These are phyloP conservation scores for Fraxinus ornus DNA, from an alignment of 305 asterid species.

Conservation along the genomic window DNA sequence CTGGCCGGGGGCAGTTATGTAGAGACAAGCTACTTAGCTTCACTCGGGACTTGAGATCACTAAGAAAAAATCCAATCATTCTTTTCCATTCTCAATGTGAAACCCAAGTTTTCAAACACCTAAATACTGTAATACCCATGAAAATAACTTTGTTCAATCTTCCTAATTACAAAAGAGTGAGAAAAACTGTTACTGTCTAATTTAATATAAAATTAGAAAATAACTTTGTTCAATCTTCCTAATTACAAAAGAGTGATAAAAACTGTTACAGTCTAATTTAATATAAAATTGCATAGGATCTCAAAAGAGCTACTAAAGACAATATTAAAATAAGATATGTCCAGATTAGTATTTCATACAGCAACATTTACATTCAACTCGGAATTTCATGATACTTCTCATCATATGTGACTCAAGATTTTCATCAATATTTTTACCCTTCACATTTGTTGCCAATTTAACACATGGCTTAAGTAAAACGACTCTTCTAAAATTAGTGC, in stretches of 20 bases:
- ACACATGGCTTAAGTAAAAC: neutral
- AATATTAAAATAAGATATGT: neutral
- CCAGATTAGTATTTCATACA: neutral
- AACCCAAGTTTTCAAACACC: neutral
- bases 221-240: neutral
- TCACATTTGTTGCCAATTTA: neutral
- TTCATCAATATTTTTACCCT: constrained; percentile 1
- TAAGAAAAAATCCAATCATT: neutral
- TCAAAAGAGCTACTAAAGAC: constrained; percentile 4
- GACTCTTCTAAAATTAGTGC: neutral
- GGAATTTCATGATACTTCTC: constrained; percentile 9
- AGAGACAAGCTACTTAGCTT: neutral
- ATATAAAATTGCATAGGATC: neutral
- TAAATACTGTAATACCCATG: neutral
- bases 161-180: neutral
- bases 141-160: neutral
- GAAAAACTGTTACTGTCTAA: neutral
- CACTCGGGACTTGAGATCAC: neutral
- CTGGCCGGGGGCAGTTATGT: neutral
- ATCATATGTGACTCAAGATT: neutral
- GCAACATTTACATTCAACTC: neutral
- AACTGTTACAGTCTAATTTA: neutral
- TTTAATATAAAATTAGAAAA: neutral
- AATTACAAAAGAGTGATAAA: neutral
- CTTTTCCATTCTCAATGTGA: neutral